A percentile compares a stretch with the other conserved stretches of the same genome.
Conservation (phyloP, 164 flowering plant species). For the Cinnamomum micranthum region DNA sequence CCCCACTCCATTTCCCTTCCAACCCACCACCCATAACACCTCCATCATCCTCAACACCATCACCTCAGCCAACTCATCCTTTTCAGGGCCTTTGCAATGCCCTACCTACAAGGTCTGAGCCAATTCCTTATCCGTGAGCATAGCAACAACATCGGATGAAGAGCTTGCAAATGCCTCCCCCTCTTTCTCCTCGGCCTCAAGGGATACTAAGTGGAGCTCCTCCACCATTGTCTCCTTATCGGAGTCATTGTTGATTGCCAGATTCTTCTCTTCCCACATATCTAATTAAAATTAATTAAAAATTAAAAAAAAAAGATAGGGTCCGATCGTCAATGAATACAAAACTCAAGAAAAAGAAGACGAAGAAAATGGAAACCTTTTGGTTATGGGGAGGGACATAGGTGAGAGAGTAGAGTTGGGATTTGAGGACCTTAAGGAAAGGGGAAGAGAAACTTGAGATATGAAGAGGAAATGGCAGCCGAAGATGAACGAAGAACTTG, state of each 20-base stretch:
- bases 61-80: too few species aligned
- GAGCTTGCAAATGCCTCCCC: slow-evolving; percentile 12
- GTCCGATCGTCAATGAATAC: too few species aligned
- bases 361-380: slow-evolving; percentile 34
- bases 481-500: too few species aligned
- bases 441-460: neutral
- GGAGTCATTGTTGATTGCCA: slow-evolving; percentile 42
- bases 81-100: too few species aligned
- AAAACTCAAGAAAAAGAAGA: neutral
- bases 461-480: too few species aligned
- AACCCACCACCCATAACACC: too few species aligned
- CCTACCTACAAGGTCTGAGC: slow-evolving; percentile 80
- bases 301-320: neutral
- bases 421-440: slow-evolving; percentile 60
- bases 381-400: slow-evolving; percentile 80
- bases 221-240: slow-evolving; percentile 53
- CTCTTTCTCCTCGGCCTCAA: slow-evolving; percentile 17
- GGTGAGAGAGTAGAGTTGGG: slow-evolving; percentile 89
- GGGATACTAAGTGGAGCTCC: slow-evolving; percentile 52
- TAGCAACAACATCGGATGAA: neutral
- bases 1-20: too few species aligned
- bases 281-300: slow-evolving; percentile 25
- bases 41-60: too few species aligned
- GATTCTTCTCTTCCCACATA: slow-evolving; percentile 48
- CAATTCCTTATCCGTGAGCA: slow-evolving; percentile 63